These are phyloP conservation scores for Sugiyamaella marilandica DNA, from an alignment of 805 yeast species.

Conservation along the genomic window DNA sequence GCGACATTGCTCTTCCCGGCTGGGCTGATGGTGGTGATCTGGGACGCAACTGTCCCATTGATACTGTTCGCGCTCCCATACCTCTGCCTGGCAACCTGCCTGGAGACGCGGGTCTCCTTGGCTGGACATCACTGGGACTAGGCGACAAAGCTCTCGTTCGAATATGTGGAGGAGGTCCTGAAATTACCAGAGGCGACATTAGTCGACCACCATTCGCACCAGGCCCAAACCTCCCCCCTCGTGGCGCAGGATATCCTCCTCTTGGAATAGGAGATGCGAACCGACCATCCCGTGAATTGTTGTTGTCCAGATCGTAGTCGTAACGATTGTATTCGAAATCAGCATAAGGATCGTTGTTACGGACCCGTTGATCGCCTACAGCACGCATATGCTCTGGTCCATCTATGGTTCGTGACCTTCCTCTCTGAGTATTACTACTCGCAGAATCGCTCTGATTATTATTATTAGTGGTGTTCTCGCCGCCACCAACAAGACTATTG, in stretches of 20 bases:
- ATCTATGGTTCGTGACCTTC: constrained; percentile 5
- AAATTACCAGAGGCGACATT: not conserved
- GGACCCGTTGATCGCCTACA: not conserved
- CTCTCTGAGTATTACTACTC: not conserved
- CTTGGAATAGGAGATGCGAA: constrained; percentile 1
- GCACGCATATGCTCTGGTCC: not conserved
- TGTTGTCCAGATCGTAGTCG: not conserved
- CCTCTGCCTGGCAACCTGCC: not conserved
- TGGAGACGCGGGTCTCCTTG: not conserved
- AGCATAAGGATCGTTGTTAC: not conserved
- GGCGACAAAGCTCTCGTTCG: not conserved
- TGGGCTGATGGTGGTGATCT: not conserved
- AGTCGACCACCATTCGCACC: not conserved
- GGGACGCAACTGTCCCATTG: not conserved
- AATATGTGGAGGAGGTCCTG: not conserved
- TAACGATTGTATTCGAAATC: not conserved
- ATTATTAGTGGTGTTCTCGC: not conserved
- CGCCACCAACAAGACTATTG: constrained; percentile 4
- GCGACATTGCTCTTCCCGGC: not conserved
- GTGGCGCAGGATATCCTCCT: not conserved
- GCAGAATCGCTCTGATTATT: not conserved
- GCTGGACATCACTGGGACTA: not conserved
- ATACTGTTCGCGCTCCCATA: not conserved
- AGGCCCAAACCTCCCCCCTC: not conserved
- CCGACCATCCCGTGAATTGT: not conserved